phyloP scores from a whole-genome alignment of 2,329 filamentous ascomycete genomes.

The Aureobasidium lini region DNA sequence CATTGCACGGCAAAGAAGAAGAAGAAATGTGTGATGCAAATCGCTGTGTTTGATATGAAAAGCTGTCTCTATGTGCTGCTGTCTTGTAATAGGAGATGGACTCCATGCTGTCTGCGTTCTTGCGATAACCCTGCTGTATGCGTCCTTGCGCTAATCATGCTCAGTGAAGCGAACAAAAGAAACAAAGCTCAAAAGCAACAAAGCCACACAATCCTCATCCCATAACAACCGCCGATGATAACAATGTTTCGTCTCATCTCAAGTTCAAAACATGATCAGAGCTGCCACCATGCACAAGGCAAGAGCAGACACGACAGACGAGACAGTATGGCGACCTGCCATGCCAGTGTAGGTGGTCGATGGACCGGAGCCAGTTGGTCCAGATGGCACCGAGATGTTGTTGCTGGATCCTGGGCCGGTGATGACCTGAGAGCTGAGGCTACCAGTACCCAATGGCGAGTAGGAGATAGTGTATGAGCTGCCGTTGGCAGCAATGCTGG shows the following conservation, averaged over 20 bases:
- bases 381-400: conserved; percentile 10
- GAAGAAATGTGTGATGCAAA: not conserved
- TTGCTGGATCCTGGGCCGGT: not conserved
- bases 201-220: not conserved
- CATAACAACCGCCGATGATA: conserved; percentile 1
- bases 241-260: not conserved
- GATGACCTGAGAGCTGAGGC: conserved; percentile 2
- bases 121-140: too few species aligned
- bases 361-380: not conserved
- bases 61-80: conserved; percentile 8
- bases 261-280: not conserved
- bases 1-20: not conserved
- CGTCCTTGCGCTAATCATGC: not conserved
- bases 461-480: conserved; percentile 12
- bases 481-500: conserved; percentile 3
- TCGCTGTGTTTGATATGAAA: conserved; percentile 9
- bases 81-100: not conserved
- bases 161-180: conserved; percentile 2
- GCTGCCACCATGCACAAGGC: conserved; percentile 2
- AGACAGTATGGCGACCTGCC: conserved; percentile 1
- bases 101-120: not conserved
- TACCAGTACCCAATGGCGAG: conserved; percentile 8
- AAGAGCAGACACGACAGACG: conserved; percentile 1
- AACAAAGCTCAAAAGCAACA: not conserved
- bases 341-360: conserved; percentile 9